Evolutionary conservation across 1,139 yeast genomes (phyloP), one percentile per base, ranked within the genome.

Genomic region (Scheffersomyces segobiensis): DNA sequence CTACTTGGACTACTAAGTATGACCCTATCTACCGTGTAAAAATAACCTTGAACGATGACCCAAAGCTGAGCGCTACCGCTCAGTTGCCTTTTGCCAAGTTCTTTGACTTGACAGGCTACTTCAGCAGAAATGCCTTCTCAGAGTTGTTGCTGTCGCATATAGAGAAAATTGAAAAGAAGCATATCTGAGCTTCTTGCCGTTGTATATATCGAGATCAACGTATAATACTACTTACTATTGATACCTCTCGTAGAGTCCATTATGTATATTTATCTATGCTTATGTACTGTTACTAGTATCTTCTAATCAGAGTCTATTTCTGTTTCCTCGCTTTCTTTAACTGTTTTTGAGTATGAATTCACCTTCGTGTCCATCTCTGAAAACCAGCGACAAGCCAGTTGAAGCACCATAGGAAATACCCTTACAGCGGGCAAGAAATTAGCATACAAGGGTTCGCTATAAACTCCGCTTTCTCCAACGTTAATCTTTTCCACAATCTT

Each of bases 381-480:
- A 53, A 82, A 76, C 72, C 77, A 70, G 59, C 95, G 74, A 50
- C 83, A 76, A 20, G 75, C 61, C 39, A 76, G 76, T 59, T 81
- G 84, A 3, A 87, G 12, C 17, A 69, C 58, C 60, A 76, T 76
- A 0, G 96, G 96, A 58, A 88, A 62, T 8, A 78, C 66, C 66
- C 84, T 80, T 55, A 89, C 67, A 0, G 80, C 52, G 1, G 90
- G 87, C 26, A 88, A 75, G 57, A 87, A 78, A 53, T 84, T 78
- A 1, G 89, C 85, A 67, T 89, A 89, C 2, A 86, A 68, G 0
- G 96, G 95, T 52, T 71, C 77, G 55, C 83, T 76, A 46, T 88
- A 62, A 1, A 77, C 77, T 0, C 93, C 93, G 48, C 79, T 70
- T 56, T 78, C 78, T 0, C 92, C 90, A 0, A 53, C 55, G 5